phyloP scores from a whole-genome alignment of 1,284 basidiomycete species.

The Leccinum pachyderme region DNA sequence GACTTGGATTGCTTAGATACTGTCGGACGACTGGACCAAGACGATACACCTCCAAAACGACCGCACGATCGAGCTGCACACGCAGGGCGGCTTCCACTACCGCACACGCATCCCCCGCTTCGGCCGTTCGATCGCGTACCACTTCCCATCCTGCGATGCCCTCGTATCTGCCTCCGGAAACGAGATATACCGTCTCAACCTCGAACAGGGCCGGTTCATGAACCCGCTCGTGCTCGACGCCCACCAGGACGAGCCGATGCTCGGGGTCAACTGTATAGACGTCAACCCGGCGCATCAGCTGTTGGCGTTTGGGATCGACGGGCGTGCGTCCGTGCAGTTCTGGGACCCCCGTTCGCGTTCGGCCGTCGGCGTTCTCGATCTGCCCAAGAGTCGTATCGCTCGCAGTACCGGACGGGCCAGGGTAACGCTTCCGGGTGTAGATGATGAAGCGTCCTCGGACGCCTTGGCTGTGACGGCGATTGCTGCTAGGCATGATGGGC shows the following conservation, averaged over 20 bases:
- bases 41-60: conserved; percentile 96
- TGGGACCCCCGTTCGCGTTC: conserved; percentile 93
- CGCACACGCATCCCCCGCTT: conserved; percentile 92
- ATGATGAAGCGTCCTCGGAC: conserved; percentile 32
- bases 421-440: conserved; percentile 43
- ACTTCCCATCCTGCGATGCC: conserved; percentile 81
- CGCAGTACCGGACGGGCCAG: conserved; percentile 40
- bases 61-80: conserved; percentile 93
- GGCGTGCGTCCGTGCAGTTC: conserved; percentile 85
- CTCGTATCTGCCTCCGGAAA: conserved; percentile 76
- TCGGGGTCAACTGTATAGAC: conserved; percentile 90
- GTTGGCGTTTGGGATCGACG: conserved; percentile 86
- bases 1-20: conserved; percentile 54
- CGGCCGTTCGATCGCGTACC: conserved; percentile 89
- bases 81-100: conserved; percentile 92
- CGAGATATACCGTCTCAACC: conserved; percentile 92
- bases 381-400: conserved; percentile 65
- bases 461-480: conserved; percentile 81
- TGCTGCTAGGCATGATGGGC: conserved; percentile 80
- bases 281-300: conserved; percentile 94
- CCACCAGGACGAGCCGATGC: conserved; percentile 49
- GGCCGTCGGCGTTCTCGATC: conserved; percentile 71
- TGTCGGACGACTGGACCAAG: conserved; percentile 99
- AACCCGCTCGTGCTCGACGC: conserved; percentile 65
- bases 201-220: conserved; percentile 94